Percentiles rank a stretch among this genome's conserved stretches.
These are phyloP conservation scores for Neonectria hederae DNA, from an alignment of 2,329 filamentous ascomycete genomes.

Conservation along the genomic window DNA sequence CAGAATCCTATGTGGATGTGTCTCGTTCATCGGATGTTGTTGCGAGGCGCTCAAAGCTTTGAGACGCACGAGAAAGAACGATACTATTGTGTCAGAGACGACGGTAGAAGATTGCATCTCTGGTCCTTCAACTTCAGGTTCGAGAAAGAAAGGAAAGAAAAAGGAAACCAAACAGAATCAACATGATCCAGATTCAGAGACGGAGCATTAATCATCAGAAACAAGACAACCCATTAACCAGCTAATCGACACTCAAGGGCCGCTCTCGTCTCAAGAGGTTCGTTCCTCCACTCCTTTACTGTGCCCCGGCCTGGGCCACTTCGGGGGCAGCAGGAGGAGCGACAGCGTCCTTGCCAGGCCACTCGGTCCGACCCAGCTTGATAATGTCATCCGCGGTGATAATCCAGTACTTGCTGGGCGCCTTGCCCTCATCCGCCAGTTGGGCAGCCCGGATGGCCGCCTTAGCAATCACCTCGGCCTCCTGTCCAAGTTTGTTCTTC, in stretches of 20 bases:
- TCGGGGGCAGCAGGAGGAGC: constrained; percentile 6
- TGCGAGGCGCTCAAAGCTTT: no score
- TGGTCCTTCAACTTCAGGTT: background rate
- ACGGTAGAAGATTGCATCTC: background rate
- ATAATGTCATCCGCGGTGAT: constrained; percentile 71
- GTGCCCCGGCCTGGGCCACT: constrained; percentile 6
- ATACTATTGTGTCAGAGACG: no score
- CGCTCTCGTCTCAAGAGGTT: background rate
- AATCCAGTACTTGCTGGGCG: constrained; percentile 69
- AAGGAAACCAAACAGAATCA: background rate
- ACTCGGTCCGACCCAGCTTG: constrained; percentile 70
- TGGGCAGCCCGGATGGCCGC: constrained; percentile 71
- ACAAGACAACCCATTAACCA: no score
- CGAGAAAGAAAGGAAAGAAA: background rate
- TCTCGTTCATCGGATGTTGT: background rate
- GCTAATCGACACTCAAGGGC: background rate
- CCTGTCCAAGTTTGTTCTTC: constrained; percentile 77
- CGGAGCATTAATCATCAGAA: background rate
- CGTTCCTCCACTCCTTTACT: background rate
- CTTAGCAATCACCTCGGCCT: constrained; percentile 75
- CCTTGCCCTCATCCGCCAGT: constrained; percentile 67
- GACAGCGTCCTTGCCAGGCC: constrained; percentile 48
- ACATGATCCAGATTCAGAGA: background rate
- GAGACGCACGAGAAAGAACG: background rate
- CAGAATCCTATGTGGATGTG: background rate